Percentiles rank a stretch among this genome's conserved stretches.
Conservation (phyloP, 192 early-diverging fungal species). For the Pilaira anomala region DNA sequence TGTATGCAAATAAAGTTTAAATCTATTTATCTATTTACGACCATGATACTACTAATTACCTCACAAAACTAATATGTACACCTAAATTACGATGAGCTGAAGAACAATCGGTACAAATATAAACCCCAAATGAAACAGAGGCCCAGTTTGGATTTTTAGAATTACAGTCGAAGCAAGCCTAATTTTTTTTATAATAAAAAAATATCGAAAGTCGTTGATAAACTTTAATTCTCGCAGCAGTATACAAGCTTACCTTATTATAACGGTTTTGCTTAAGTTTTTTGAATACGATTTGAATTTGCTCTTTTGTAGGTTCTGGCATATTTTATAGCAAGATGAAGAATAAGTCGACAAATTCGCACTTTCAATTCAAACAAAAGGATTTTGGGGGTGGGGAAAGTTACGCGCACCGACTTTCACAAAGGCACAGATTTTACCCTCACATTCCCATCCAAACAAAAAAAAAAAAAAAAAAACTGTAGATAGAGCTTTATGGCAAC, state of each 20-base stretch:
- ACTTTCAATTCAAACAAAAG: no score
- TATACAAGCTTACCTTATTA: slow-evolving; percentile 52
- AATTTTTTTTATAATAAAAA: neutral
- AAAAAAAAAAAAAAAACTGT: no score
- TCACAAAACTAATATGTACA: slow-evolving; percentile 95
- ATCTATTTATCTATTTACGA: neutral
- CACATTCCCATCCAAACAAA: no score
- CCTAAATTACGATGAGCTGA: slow-evolving; percentile 95
- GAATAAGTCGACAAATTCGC: no score
- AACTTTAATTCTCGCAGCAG: neutral
- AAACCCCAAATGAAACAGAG: slow-evolving; percentile 90
- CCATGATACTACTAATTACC: slow-evolving; percentile 44
- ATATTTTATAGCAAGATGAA: slow-evolving; percentile 17
- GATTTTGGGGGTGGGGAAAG: no score
- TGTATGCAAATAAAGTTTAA: neutral
- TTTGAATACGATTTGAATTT: slow-evolving; percentile 63
- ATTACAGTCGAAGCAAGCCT: slow-evolving; percentile 90
- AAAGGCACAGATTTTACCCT: no score
- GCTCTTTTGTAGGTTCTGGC: slow-evolving; percentile 50
- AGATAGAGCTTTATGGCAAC: no score
- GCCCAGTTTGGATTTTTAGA: slow-evolving; percentile 96
- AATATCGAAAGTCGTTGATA: neutral
- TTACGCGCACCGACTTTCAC: no score
- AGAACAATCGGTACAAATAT: slow-evolving; percentile 95
- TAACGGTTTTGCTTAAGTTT: slow-evolving; percentile 59